Evolutionary conservation across 2,329 filamentous ascomycete species (phyloP).

Genomic region (Xylariaceae sp.): DNA sequence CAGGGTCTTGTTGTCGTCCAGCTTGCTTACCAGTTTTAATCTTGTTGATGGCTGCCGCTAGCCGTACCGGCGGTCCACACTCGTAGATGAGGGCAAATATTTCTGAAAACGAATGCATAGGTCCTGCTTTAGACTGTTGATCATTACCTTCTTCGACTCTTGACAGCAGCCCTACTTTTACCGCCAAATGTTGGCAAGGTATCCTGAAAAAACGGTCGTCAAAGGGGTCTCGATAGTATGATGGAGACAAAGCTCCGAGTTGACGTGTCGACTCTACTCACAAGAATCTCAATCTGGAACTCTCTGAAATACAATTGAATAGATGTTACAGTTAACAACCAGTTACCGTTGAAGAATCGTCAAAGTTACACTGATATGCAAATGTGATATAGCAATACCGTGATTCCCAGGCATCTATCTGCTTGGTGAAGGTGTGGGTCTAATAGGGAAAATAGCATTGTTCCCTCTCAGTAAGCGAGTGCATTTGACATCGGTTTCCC

Average conservation of each 20-base stretch:
- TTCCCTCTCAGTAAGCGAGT: neutral
- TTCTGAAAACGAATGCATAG: constrained; percentile 1
- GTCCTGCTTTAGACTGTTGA: constrained; percentile 14
- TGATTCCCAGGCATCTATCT: neutral
- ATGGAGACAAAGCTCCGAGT: too few relatives aligned
- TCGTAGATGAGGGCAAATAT: neutral
- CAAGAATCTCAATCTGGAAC: too few relatives aligned
- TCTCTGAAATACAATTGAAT: too few relatives aligned
- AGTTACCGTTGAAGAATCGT: too few relatives aligned
- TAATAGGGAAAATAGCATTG: too few relatives aligned
- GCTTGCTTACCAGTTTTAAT: constrained; percentile 3
- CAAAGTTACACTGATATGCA: too few relatives aligned
- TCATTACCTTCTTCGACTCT: constrained; percentile 16
- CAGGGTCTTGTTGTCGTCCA: neutral
- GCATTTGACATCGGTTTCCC: constrained; percentile 1
- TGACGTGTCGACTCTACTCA: too few relatives aligned
- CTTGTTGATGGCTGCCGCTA: neutral
- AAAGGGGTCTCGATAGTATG: too few relatives aligned
- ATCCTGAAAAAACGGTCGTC: too few relatives aligned
- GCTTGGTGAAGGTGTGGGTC: neutral
- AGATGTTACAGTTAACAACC: too few relatives aligned
- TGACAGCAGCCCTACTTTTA: neutral
- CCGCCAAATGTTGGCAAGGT: too few relatives aligned
- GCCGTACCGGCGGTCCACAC: neutral
- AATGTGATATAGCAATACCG: too few relatives aligned